These are phyloP conservation scores for Candida maesae DNA, from an alignment of 805 yeast genomes.

Conservation along the genomic window DNA sequence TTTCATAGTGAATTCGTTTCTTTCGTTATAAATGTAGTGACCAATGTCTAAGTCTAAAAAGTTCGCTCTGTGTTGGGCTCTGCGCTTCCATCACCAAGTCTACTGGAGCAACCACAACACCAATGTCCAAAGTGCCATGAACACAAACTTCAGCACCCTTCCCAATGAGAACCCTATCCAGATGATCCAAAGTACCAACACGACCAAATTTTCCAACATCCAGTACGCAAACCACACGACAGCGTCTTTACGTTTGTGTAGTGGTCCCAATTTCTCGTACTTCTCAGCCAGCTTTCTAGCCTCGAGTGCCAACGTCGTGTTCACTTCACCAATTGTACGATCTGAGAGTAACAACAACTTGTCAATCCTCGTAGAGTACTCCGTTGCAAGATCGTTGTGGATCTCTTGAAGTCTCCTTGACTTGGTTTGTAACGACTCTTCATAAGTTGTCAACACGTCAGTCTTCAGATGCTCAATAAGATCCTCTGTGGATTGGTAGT, in stretches of 20 bases:
- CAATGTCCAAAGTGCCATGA: constrained; percentile 12
- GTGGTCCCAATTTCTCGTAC: constrained; percentile 37
- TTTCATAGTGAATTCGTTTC: too few species aligned
- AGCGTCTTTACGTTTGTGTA: constrained; percentile 31
- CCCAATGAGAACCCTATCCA: constrained; percentile 54
- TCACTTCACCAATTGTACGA: constrained; percentile 68
- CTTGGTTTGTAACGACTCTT: constrained; percentile 17
- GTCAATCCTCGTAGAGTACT: constrained; percentile 49
- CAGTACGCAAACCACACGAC: constrained; percentile 39
- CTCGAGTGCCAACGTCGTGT: constrained; percentile 64
- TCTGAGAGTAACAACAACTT: constrained; percentile 59
- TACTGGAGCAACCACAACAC: constrained; percentile 22
- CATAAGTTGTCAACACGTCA: constrained; percentile 9
- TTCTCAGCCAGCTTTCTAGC: constrained; percentile 50
- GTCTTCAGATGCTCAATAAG: constrained; percentile 4
- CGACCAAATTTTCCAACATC: constrained; percentile 49
- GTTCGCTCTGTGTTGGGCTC: too few species aligned
- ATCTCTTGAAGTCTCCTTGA: constrained; percentile 18
- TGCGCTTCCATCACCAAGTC: too few species aligned
- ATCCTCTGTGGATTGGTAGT: constrained; percentile 6
- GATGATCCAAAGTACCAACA: constrained; percentile 45
- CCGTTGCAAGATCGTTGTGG: constrained; percentile 21
- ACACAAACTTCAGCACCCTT: constrained; percentile 29
- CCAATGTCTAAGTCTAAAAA: too few species aligned
- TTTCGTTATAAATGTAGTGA: too few species aligned